Base-by-base conservation (phyloP, 31 red algal genomes). In the Asparagopsis taxiformis region DNA sequence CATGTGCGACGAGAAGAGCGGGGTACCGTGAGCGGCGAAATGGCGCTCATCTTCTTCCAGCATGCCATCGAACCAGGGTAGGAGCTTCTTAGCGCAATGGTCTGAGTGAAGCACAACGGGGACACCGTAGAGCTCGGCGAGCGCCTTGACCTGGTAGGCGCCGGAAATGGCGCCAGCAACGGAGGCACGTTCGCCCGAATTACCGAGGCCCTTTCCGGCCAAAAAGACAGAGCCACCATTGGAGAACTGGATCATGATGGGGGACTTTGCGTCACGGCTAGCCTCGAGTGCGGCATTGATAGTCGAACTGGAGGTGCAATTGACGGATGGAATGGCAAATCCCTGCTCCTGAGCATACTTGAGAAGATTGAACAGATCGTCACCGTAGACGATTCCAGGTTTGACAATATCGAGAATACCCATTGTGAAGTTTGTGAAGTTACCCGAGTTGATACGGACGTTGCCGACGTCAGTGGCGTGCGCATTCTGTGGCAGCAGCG, bases 331-430 rank as follows among this genome's bases (percentile, higher is more conserved):
- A n/a, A 8, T 17, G 4, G 31, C 58, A 16, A 8, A 32, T 3
- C 10, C 10, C 6, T 4, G 24, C 29, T 62, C 16, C 26, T 73
- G 68, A 31, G 86, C 86, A 67, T 89, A 82, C 68, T 90, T 82
- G 70, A 90, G 70, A 35, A 90, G 62, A 55, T 79, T 71, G 68
- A 59, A 82, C 56, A 82, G 37, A 26, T 90, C 70, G 41, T 90
- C 86, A 34, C 86, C 86, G 48, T 78, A 74, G 6, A 90, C 62
- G 33, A 90, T 57, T 7, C 86, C 86, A 43, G 75, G 65, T 31
- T 69, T 80, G 55, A 55, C 60, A 35, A 74, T 30, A 36, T 87
- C 82, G 52, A 87, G 74, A 64, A 87, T 44, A 51, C 72, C 74
- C 82, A 87, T 87, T 53, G 37, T 82, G n/a, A 35, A 31, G 65